Evolutionary conservation across 1,284 basidiomycete species (phyloP).

Genomic region (Puccinia horiana): DNA sequence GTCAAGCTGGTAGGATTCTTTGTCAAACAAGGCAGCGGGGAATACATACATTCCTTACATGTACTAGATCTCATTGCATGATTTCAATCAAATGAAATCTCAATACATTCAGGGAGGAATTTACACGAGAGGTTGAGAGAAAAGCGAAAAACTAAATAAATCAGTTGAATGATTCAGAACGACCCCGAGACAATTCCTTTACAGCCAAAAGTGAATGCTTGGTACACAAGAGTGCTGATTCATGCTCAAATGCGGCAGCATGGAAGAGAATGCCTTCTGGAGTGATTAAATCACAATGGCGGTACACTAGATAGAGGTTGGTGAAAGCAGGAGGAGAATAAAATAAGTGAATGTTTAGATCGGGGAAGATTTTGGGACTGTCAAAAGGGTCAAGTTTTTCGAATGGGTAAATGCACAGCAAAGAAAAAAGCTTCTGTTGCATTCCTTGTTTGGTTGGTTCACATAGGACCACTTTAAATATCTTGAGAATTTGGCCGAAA

Average conservation of each 20-base stretch:
- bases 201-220: conserved; percentile 19
- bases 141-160: neutral
- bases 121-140: neutral
- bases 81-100: no score
- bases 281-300: conserved; percentile 22
- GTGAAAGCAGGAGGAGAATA: conserved; percentile 25
- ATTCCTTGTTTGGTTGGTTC: neutral
- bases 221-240: neutral
- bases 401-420: neutral
- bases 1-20: no score
- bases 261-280: conserved; percentile 6
- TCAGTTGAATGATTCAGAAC: neutral
- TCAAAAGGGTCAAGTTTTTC: conserved; percentile 5
- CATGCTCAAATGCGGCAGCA: conserved; percentile 11
- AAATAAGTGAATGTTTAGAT: conserved; percentile 16
- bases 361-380: neutral
- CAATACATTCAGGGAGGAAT: neutral
- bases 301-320: neutral
- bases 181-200: conserved; percentile 19
- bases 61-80: no score
- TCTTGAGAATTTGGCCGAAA: neutral
- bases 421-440: neutral
- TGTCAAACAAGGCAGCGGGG: no score
- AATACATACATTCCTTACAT: no score
- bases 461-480: neutral